Evolutionary conservation across 169 alveolate species (phyloP).

Genomic region (Plasmodium vivax): DNA sequence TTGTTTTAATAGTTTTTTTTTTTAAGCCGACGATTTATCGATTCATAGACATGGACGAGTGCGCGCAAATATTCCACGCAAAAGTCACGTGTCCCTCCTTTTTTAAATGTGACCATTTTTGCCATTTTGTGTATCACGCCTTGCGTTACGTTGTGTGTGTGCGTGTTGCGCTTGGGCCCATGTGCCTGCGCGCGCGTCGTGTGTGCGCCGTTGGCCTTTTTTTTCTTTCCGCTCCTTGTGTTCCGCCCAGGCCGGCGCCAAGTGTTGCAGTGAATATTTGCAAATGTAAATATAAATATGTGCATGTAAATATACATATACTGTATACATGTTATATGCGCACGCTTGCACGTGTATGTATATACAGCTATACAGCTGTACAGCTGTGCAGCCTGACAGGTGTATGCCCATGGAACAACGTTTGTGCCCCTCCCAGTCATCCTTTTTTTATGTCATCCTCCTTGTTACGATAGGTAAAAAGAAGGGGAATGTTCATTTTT

Average conservation of each 20-base stretch:
- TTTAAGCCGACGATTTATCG: background rate
- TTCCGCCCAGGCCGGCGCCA: background rate
- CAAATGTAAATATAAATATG: background rate
- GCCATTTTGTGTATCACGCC: background rate
- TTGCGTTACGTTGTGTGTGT: background rate
- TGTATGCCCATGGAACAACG: background rate
- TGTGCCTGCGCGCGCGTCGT: background rate
- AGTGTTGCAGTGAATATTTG: background rate
- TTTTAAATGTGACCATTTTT: background rate
- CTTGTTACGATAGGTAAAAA: background rate
- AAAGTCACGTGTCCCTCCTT: background rate
- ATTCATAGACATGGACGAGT: background rate
- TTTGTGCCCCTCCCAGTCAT: background rate
- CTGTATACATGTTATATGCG: background rate
- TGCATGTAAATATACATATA: background rate
- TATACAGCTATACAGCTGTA: background rate
- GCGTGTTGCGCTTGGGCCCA: background rate
- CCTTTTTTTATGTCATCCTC: background rate
- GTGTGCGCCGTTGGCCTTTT: background rate
- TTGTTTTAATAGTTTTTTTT: conserved; percentile 21
- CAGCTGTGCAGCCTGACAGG: background rate
- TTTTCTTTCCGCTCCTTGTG: background rate
- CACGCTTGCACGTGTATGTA: background rate
- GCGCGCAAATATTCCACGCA: background rate
- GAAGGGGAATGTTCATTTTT: background rate